A percentile compares a stretch with the other conserved stretches of the same genome.
phyloP scores from a whole-genome alignment of 352 stramenopile species.

The Albugo candida region DNA sequence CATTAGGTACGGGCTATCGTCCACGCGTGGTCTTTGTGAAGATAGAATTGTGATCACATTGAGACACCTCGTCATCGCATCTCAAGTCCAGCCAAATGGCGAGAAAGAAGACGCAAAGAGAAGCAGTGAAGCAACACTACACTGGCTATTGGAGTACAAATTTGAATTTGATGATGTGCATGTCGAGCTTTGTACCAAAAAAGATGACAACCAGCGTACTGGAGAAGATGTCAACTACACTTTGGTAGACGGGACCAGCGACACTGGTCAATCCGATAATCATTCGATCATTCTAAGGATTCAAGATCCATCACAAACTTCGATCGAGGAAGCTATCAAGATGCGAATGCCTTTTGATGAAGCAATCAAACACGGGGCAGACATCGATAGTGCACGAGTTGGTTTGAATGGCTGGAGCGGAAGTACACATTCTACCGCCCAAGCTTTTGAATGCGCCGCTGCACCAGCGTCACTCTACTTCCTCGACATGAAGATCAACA shows the following conservation, averaged over 20 bases:
- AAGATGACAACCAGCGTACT: constrained; percentile 29
- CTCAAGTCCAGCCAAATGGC: too few relatives aligned
- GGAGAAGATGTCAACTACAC: background rate
- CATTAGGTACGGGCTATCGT: constrained; percentile 60
- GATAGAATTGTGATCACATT: constrained; percentile 52
- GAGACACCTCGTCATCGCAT: constrained; percentile 28
- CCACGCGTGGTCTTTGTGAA: constrained; percentile 62
- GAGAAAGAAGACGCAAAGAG: too few relatives aligned
- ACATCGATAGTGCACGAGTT: constrained; percentile 60
- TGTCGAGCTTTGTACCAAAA: constrained; percentile 26
- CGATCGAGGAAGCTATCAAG: constrained; percentile 18
- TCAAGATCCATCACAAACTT: constrained; percentile 46
- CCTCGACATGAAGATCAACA: constrained; percentile 35
- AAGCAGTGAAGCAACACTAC: constrained; percentile 7
- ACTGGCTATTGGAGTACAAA: constrained; percentile 53
- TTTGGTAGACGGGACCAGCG: background rate
- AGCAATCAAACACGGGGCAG: constrained; percentile 11
- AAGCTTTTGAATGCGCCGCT: constrained; percentile 38
- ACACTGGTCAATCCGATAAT: constrained; percentile 20
- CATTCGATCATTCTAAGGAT: too few relatives aligned
- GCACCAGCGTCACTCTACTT: constrained; percentile 30
- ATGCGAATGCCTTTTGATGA: background rate
- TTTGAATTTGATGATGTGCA: constrained; percentile 28
- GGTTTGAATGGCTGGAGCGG: constrained; percentile 67
- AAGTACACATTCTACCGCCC: constrained; percentile 32